Base-by-base conservation (phyloP, 2,329 filamentous ascomycete species). In the Colletotrichum orchidophilum region DNA sequence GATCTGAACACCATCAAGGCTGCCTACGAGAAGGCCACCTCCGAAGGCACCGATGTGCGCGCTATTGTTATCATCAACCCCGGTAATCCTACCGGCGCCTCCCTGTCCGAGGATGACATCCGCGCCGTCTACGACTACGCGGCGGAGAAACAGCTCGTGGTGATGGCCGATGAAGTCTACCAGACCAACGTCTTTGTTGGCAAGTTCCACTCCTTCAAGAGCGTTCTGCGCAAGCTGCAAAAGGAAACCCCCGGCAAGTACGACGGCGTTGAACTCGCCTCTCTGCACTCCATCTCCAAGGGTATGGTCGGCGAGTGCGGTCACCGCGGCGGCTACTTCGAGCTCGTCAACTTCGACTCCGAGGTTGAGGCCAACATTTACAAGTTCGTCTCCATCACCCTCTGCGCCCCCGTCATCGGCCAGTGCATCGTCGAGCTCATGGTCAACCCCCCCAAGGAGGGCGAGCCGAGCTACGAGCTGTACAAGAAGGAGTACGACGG, bases 271-370 rank as follows among this genome's bases (percentile, higher is more conserved):
- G 95, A 98, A 85, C 90, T 99, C 69, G 96, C 92, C 59, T 97
- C 94, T 63, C 87, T 99, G 75, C 96, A 99, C 87, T 96, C 93
- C 77, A 88, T 97, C 66, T 97, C 94, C 80, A 99, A 99, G 89
- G 96, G 96, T 78, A 98, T 99, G 95, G 94, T 98, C 9, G 96
- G 96, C 79, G 96, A 99, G 86, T 99, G 96, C 81, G 96, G 96
- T 63, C 96, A 99, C 86, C 94, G 96, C 74, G 96, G 96, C 76
- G 96, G 96, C 65, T 99, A 97, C 88, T 98, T 98, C 80, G 96
- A 99, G 87, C 91, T 99, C 68, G 90, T 95, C 71, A 94, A 94
- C 76, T 98, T 99, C 82, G 91, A 97, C 80, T 84, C 90, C 12
- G 87, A 93, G 78, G 96, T 99, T 75, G 92, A 94, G 79, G 94